A percentile compares a stretch with the other conserved stretches of the same genome.
Evolutionary conservation across 495 filamentous ascomycete species (phyloP).

Genomic region (Lasiosphaeria hispida): DNA sequence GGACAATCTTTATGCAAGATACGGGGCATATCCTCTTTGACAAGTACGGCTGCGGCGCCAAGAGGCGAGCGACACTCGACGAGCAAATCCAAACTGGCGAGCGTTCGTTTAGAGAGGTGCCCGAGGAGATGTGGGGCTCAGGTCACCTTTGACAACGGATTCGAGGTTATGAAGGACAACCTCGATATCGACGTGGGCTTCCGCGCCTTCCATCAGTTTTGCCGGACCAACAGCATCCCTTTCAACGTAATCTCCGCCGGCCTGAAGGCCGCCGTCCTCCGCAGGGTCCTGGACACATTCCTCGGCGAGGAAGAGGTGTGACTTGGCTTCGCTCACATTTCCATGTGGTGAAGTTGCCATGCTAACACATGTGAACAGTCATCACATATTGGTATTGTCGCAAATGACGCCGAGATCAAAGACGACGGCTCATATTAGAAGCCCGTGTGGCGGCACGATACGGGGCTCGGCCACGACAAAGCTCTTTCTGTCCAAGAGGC

Average conservation of each 20-base stretch:
- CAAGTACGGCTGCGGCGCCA: slow-evolving; percentile 60
- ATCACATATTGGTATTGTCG: slow-evolving; percentile 63
- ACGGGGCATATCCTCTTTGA: slow-evolving; percentile 75
- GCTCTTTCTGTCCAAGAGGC: slow-evolving; percentile 63
- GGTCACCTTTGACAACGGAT: slow-evolving; percentile 77
- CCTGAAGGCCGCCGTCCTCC: slow-evolving; percentile 64
- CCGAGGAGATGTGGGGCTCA: too few relatives aligned
- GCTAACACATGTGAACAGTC: slow-evolving; percentile 7
- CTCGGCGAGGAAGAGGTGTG: slow-evolving; percentile 54
- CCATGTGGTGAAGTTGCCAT: too few relatives aligned
- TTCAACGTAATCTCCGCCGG: slow-evolving; percentile 76
- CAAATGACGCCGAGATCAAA: slow-evolving; percentile 64
- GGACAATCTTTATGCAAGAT: slow-evolving; percentile 78
- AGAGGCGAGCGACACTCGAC: slow-evolving; percentile 57
- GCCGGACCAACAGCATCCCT: slow-evolving; percentile 60
- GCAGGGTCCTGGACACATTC: slow-evolving; percentile 61
- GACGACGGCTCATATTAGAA: slow-evolving; percentile 62
- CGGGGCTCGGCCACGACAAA: slow-evolving; percentile 69
- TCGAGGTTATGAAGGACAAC: slow-evolving; percentile 62
- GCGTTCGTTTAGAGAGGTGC: slow-evolving; percentile 68
- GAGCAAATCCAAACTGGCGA: slow-evolving; percentile 65
- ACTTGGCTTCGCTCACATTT: too few relatives aligned
- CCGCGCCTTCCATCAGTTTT: slow-evolving; percentile 64
- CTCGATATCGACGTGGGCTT: slow-evolving; percentile 68
- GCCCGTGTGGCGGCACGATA: slow-evolving; percentile 69